A percentile compares a stretch with the other conserved stretches of the same genome.
phyloP scores from a whole-genome alignment of 108 stramenopile species.

The Cyclotella baltica region DNA sequence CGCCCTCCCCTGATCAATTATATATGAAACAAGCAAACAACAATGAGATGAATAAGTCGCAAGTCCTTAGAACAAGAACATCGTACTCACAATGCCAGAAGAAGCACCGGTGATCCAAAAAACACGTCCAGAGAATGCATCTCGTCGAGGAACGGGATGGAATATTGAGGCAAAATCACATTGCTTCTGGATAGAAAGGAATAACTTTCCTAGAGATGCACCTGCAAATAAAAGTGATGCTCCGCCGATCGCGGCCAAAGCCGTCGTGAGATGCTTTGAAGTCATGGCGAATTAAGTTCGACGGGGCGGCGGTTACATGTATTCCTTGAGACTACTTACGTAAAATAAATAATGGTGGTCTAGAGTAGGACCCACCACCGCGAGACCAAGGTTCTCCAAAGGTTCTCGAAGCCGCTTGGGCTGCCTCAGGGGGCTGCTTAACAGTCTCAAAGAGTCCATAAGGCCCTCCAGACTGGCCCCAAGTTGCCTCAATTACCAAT shows the following conservation, averaged over 20 bases:
- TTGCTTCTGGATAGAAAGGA: neutral
- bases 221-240: neutral
- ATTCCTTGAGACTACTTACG: too few relatives aligned
- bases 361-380: too few relatives aligned
- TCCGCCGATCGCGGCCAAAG: neutral
- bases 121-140: conserved; percentile 11
- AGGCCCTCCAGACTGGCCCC: too few relatives aligned
- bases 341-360: too few relatives aligned
- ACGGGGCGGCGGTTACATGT: neutral
- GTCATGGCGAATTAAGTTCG: neutral
- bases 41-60: neutral
- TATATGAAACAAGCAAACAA: neutral
- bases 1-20: conserved; percentile 10
- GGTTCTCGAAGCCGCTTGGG: too few relatives aligned
- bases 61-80: neutral
- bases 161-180: neutral
- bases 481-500: too few relatives aligned
- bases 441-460: too few relatives aligned
- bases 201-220: neutral
- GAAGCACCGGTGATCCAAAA: conserved; percentile 26
- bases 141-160: neutral
- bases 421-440: too few relatives aligned
- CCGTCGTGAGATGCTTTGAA: neutral
- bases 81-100: neutral
- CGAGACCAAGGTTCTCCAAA: too few relatives aligned